Evolutionary conservation across 495 filamentous ascomycete genomes (phyloP).

Genomic region (Daldinia decipiens): DNA sequence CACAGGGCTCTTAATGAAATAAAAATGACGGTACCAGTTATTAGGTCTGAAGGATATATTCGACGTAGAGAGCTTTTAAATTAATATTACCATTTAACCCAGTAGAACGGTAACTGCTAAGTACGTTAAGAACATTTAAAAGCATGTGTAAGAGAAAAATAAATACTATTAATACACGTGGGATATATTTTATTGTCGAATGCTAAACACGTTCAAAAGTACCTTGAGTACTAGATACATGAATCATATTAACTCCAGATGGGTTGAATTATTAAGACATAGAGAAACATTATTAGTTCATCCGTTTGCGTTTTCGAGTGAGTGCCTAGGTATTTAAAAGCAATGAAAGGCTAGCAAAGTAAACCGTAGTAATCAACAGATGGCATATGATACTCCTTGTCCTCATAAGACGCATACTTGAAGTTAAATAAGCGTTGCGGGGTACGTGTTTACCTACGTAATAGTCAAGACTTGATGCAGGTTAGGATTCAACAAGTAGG

Average conservation of each 20-base stretch:
- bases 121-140: neutral
- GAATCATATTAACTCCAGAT: neutral
- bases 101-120: neutral
- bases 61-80: neutral
- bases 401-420: neutral
- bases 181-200: neutral
- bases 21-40: neutral
- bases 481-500: neutral
- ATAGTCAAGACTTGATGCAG: neutral
- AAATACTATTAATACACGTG: neutral
- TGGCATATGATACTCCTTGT: neutral
- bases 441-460: neutral
- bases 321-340: no score
- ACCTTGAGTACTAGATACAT: neutral
- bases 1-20: neutral
- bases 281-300: no score
- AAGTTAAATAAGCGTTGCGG: neutral
- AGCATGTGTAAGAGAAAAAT: neutral
- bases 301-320: no score
- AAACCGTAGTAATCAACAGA: neutral
- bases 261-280: no score
- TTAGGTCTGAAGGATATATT: neutral
- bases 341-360: no score
- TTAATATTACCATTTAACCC: neutral
- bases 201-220: neutral